Evolutionary conservation across 306 rosid species (phyloP), one percentile per base, ranked within the genome.

Genomic region (Bauhinia variegata): DNA sequence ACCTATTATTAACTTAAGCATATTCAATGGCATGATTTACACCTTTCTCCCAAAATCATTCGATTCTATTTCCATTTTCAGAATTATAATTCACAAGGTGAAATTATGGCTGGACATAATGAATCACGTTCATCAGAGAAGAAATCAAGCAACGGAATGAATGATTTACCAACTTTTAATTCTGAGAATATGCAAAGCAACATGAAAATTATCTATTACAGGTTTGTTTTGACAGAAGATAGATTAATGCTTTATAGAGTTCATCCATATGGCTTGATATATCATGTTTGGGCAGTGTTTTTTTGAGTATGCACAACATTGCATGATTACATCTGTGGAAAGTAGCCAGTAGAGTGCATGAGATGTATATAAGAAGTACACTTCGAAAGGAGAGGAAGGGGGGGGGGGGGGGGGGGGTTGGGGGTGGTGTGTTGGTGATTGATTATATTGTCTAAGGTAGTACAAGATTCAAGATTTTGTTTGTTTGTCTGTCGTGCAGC

Each of bases 151-250:
- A 89, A 84, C 11, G 83, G 78, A 44, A 5, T 66, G 52, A 76
- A 79, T 73, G 95, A 83, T 51, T 46, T 88, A 49, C 83, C 87
- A 37, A 85, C 86, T 67, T 87, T 88, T 66, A 90, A 86, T 81
- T 84, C 89, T 31, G 99, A 93, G 82, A 89, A 87, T 80, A 70
- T 93, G 92, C 99, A 90, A 72, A 86, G 82, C 84, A 90, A 93
- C 84, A 75, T 90, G 86, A 93, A 90, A 60, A 58, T 73, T 18
- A 83, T 93, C 67, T 84, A 86, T 77, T 88, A 93, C 91, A 93
- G 97, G 99, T 93, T 76, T 76, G 88, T 68, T 73, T 63, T 75
- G 30, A 61, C 63, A 13, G n/a, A n/a, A n/a, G n/a, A n/a, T n/a
- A 23, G 41, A 17, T 60, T 59, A 47, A 34, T 39, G 11, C 17